Conservation (phyloP, 2,329 filamentous ascomycete species). For the Colletotrichum sp. region DNA sequence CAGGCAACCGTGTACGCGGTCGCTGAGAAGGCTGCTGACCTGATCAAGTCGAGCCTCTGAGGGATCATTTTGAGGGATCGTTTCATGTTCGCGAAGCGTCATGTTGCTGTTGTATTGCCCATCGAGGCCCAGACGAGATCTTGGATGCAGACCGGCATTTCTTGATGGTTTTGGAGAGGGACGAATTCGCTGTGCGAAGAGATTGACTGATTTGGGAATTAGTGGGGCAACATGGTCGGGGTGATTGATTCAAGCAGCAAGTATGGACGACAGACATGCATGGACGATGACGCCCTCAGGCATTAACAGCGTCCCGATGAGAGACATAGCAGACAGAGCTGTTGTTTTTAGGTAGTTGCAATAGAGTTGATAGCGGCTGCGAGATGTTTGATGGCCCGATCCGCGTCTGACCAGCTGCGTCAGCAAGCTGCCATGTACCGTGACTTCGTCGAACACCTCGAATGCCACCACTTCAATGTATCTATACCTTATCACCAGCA, state of each 20-base stretch:
- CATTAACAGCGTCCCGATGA: neutral
- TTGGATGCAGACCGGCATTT: neutral
- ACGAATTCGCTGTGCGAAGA: neutral
- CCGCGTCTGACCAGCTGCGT: neutral
- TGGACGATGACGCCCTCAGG: neutral
- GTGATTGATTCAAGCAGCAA: neutral
- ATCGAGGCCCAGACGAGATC: too few relatives aligned
- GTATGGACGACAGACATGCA: neutral
- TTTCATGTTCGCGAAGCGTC: neutral
- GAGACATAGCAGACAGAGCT: neutral
- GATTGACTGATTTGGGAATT: neutral
- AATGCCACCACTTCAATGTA: neutral
- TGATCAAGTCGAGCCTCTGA: slow-evolving; percentile 23
- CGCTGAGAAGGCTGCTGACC: slow-evolving; percentile 29
- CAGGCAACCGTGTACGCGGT: slow-evolving; percentile 40
- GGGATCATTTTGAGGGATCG: neutral
- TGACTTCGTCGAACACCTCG: neutral
- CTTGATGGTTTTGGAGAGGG: neutral
- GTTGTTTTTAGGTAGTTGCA: neutral
- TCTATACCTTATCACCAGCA: neutral
- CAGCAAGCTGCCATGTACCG: neutral
- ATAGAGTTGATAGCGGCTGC: neutral
- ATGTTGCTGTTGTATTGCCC: neutral
- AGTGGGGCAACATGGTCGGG: neutral
- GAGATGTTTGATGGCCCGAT: neutral